Percentiles rank a stretch among this genome's conserved stretches.
These are phyloP conservation scores for Macaranga tanarius DNA, from an alignment of 441 rosid genomes.

Conservation along the genomic window DNA sequence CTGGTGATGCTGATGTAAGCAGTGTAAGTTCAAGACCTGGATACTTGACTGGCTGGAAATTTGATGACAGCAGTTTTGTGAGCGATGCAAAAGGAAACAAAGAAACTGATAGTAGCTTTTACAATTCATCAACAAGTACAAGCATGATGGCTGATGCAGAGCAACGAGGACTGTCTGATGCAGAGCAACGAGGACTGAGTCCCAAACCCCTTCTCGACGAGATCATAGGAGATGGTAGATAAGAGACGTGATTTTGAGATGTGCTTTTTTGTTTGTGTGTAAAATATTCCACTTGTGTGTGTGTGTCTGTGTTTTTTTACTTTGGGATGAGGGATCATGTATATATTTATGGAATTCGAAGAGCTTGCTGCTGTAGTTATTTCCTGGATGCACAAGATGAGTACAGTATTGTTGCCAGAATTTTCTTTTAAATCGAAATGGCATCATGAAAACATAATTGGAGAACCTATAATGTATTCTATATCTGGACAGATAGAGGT, in stretches of 20 bases:
- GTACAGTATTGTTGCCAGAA: no score
- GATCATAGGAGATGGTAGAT: slow-evolving; percentile 35
- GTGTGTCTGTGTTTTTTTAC: background rate
- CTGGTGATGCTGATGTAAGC: slow-evolving; percentile 53
- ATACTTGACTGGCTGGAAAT: slow-evolving; percentile 50
- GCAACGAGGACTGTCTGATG: slow-evolving; percentile 1
- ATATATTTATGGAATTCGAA: background rate
- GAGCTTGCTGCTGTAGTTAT: background rate
- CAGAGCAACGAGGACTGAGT: background rate
- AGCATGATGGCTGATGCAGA: slow-evolving; percentile 17
- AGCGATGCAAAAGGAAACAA: slow-evolving; percentile 19
- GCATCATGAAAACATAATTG: no score
- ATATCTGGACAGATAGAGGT: no score
- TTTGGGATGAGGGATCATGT: background rate
- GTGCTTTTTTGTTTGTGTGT: background rate
- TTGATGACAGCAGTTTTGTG: slow-evolving; percentile 42
- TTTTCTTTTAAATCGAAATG: no score
- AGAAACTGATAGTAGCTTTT: slow-evolving; percentile 22
- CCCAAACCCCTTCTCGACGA: slow-evolving; percentile 30
- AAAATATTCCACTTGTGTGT: background rate
- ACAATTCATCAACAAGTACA: slow-evolving; percentile 26
- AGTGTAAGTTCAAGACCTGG: slow-evolving; percentile 51
- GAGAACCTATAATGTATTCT: no score
- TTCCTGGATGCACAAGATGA: background rate
- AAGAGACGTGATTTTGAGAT: background rate